Evolutionary conservation across 768 basidiomycete genomes (phyloP), one percentile per base, ranked within the genome.

Genomic region (Stropharia rugosoannulata): DNA sequence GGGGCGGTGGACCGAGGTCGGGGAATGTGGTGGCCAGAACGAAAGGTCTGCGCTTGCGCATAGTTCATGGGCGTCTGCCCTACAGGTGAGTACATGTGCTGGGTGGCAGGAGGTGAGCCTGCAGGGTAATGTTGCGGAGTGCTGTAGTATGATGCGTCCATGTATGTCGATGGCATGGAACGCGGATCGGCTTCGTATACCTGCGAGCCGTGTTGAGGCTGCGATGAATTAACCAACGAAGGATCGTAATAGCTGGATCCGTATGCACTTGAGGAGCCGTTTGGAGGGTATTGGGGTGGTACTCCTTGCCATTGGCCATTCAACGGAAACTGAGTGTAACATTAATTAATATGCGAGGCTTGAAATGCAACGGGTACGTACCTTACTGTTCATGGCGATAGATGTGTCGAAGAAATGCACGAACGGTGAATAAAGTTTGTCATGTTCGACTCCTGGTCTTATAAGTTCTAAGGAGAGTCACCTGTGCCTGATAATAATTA

Each of bases 271-370:
- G 45, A 50, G 66, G 51, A 57, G 64, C 62, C 49, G 60, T 35
- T 54, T 22, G 59, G 49, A 49, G 68, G 62, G 60, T 73, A 72
- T 54, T 72, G 70, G 48, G 73, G 70, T 38, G 66, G 58, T 40
- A 54, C 60, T 42, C 60, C 57, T 58, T 61, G 70, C 75, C 77
- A 79, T 41, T 77, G 70, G 44, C 56, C 59, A 43, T 71, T 57
- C 50, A 74, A 60, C 62, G 62, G 55, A 61, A 68, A 68, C 64
- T 78, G 72, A 49, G 67, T 13, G 59, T 35, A 18, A 54, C 60
- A 67, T 39, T 64, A 61, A 63, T 59, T 48, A 53, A 56, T 29
- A 55, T 50, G 51, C 29, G 29, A 19, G 15, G 39, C 45, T 47
- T 39, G 32, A 38, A 51, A 44, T 54, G 45, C 55, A 38, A 51